Percentiles rank a stretch among this genome's conserved stretches.
phyloP scores from a whole-genome alignment of 208 protist genomes.

The Leishmania turanica region DNA sequence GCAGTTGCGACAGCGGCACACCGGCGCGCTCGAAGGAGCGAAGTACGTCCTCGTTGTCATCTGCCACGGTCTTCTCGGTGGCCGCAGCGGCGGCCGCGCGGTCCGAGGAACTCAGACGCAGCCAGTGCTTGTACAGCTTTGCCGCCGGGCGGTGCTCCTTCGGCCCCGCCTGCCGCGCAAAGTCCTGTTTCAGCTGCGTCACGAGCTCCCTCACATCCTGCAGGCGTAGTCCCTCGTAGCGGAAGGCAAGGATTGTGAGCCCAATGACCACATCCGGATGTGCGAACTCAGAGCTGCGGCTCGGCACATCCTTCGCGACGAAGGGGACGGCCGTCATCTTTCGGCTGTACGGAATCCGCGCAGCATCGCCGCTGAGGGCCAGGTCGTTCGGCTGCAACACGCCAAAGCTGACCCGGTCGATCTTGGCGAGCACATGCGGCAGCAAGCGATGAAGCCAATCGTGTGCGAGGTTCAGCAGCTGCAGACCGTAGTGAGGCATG shows the following conservation, averaged over 20 bases:
- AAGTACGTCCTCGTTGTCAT: constrained; percentile 20
- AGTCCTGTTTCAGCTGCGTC: constrained; percentile 86
- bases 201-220: constrained; percentile 82
- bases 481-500: constrained; percentile 51
- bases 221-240: constrained; percentile 91
- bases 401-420: constrained; percentile 95
- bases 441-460: constrained; percentile 93
- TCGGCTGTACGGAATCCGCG: constrained; percentile 79
- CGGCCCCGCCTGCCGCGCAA: constrained; percentile 84
- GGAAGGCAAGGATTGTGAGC: constrained; percentile 92
- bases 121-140: constrained; percentile 79
- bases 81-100: background rate
- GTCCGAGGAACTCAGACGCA: constrained; percentile 58
- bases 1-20: constrained; percentile 89
- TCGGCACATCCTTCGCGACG: constrained; percentile 96
- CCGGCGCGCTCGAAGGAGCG: constrained; percentile 43
- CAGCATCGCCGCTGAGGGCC: constrained; percentile 31
- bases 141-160: constrained; percentile 86
- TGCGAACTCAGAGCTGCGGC: constrained; percentile 93
- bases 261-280: constrained; percentile 95
- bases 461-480: constrained; percentile 90
- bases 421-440: constrained; percentile 93
- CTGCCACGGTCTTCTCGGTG: background rate
- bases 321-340: constrained; percentile 93
- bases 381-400: constrained; percentile 82